Conservation (phyloP, 2,329 filamentous ascomycete genomes). For the Onygena corvina region DNA sequence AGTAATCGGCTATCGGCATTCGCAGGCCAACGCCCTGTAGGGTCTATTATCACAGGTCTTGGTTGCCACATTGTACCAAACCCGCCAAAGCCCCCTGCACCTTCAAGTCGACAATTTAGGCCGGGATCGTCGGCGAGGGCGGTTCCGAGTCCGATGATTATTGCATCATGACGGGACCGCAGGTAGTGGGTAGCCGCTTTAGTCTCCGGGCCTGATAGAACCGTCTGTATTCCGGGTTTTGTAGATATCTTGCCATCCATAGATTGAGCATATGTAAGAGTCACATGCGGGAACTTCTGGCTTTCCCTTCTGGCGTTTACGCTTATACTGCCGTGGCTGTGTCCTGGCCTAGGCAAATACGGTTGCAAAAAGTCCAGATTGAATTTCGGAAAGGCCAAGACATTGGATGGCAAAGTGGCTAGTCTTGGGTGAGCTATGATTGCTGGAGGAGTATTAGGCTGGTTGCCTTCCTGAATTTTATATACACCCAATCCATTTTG, state of each 20-base stretch:
- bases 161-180: slow-evolving; percentile 71
- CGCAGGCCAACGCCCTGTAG: slow-evolving; percentile 59
- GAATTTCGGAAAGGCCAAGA: slow-evolving; percentile 35
- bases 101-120: slow-evolving; percentile 67
- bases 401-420: slow-evolving; percentile 25
- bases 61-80: slow-evolving; percentile 51
- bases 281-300: slow-evolving; percentile 46
- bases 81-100: slow-evolving; percentile 46
- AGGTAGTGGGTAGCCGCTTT: slow-evolving; percentile 93
- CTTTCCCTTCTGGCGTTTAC: slow-evolving; percentile 13
- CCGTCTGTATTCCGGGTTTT: slow-evolving; percentile 65
- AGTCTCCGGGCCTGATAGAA: slow-evolving; percentile 67
- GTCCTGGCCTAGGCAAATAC: slow-evolving; percentile 36
- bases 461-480: slow-evolving; percentile 19
- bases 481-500: slow-evolving; percentile 35
- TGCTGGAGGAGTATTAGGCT: slow-evolving; percentile 12
- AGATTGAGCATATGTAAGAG: slow-evolving; percentile 81
- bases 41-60: slow-evolving; percentile 71
- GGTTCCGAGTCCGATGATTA: slow-evolving; percentile 74
- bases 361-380: slow-evolving; percentile 38
- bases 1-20: slow-evolving; percentile 52
- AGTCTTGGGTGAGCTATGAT: slow-evolving; percentile 11
- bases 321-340: slow-evolving; percentile 8
- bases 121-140: slow-evolving; percentile 73
- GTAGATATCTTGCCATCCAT: slow-evolving; percentile 72